Evolutionary conservation across 257 asterid species (phyloP).

Genomic region (Asclepias syriaca): DNA sequence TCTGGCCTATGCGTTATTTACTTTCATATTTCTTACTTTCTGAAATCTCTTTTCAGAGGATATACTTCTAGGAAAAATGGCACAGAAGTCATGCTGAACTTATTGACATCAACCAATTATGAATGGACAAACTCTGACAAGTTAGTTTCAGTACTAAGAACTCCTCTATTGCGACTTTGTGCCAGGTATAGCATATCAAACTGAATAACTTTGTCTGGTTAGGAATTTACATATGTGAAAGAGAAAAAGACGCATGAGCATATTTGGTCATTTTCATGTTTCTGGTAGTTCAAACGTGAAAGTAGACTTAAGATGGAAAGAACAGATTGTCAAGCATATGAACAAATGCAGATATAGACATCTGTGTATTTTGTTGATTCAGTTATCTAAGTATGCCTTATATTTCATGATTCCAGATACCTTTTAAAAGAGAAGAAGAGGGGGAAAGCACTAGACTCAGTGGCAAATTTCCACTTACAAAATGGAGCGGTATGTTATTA

Average conservation of each 20-base stretch:
- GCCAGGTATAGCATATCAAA: conserved; percentile 45
- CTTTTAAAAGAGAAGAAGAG: conserved; percentile 85
- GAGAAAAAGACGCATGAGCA: background rate
- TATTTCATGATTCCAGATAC: conserved; percentile 46
- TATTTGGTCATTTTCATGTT: background rate
- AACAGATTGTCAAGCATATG: background rate
- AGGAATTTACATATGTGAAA: background rate
- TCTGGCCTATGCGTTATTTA: background rate
- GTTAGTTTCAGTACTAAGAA: conserved; percentile 39
- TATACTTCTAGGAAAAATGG: conserved; percentile 44
- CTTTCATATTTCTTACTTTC: conserved; percentile 3
- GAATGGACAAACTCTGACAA: conserved; percentile 64
- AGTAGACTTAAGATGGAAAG: background rate
- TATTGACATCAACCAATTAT: conserved; percentile 43
- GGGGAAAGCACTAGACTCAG: conserved; percentile 91
- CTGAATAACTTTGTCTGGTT: background rate
- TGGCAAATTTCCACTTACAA: conserved; percentile 93
- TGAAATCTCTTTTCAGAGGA: conserved; percentile 41
- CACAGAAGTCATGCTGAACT: conserved; percentile 56
- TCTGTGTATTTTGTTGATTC: conserved; percentile 10
- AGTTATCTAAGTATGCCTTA: background rate
- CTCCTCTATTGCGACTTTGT: conserved; percentile 81
- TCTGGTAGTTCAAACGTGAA: background rate
- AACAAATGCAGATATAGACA: background rate
- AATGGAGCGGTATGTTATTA: conserved; percentile 86